Base-by-base conservation (phyloP, 2,329 filamentous ascomycete species). In the Botrytis fabae region DNA sequence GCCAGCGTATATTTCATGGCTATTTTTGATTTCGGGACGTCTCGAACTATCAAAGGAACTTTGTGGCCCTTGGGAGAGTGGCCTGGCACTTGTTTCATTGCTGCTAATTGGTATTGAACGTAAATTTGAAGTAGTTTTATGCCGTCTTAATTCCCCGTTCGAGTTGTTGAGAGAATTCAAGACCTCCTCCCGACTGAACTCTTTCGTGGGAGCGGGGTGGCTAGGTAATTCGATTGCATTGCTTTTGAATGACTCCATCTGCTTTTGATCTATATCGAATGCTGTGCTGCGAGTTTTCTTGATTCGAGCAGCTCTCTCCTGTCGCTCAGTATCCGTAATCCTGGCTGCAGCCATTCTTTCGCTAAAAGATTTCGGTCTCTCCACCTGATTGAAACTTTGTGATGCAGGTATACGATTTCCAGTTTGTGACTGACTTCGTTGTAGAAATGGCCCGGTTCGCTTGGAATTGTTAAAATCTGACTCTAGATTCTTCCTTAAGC, bases 321-420 rank as follows among this genome's bases (percentile, higher is more conserved):
- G 81, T 42, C 85, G 85, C 22, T 82, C 83, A 2, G 80, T 81
- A 73, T 91, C 90, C 60, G 90, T 85, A 2, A 81, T 83, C 75
- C 90, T 89, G 54, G 90, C 91, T 68, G 93, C 90, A 1, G 93
- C 91, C 74, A 99, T 88, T 64, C 95, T 87, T 81, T 98, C 94
- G 80, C 93, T 97, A 82, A 98, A 99, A 71, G 89, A 77, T 74
- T 77, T 78, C 86, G 78, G 79, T 78, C 89, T 91, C 77, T 82
- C 73, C 28, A 77, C 76, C 63, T 75, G 75, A 62, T 78, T 69
- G 20, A 73, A 71, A 20, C 74, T 75, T 44, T 78, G 76, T 54
- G 75, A 75, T 32, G 77, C 74, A 14, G 72, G 69, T 35, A 69
- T 46, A 42, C 76, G 75, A 70, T 66, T 76, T 77, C 74, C 61